Evolutionary conservation across 805 yeast genomes (phyloP), one percentile per base, ranked within the genome.

Genomic region (Metschnikowia cerradonensis): DNA sequence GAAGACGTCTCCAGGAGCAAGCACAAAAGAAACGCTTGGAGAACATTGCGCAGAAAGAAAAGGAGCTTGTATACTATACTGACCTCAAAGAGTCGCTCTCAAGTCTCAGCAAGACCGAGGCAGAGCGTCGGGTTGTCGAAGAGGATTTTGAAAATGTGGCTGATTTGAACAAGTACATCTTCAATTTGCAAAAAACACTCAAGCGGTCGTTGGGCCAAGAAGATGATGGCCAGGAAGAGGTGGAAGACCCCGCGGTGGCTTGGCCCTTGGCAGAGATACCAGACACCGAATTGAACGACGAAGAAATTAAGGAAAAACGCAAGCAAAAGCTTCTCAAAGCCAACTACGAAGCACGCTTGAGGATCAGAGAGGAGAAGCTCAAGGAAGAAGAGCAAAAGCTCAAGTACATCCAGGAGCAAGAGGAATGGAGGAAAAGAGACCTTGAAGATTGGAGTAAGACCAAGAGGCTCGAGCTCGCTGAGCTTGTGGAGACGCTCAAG

Each of bases 1-100:
- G 97, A 7, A 80, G 85, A 55, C 77, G 96, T 56, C 75, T 95
- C 54, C 98, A 94, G 68, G 96, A 89, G 61, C 97, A 90, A 67
- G 97, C 97, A 0, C 90, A 86, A 59, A 86, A 84, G 61, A 85
- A 84, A 57, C 74, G 99, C 50, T 66, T 83, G 8, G 97, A 92
- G 63, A 90, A 88, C 61, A 68, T 89, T 42, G 74, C 81, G 14
- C 90, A 90, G 64, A 86, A 88, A 57, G 90, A 90, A 58, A 83
- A 86, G 57, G 97, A 92, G 61, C 80, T 75, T 55, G 84, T 78
- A 43, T 90, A 91, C 65, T 90, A 84, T 60, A 70, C 80, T 1
- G 75, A 76, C 23, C 68, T 91, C 41, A 78, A 75, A 59, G 79
- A 75, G 26, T 78, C 79, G 50, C 64, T 88, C 47, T 67, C 67